Evolutionary conservation across 2,329 filamentous ascomycete species (phyloP).

Genomic region (Penicillium griseofulvum): DNA sequence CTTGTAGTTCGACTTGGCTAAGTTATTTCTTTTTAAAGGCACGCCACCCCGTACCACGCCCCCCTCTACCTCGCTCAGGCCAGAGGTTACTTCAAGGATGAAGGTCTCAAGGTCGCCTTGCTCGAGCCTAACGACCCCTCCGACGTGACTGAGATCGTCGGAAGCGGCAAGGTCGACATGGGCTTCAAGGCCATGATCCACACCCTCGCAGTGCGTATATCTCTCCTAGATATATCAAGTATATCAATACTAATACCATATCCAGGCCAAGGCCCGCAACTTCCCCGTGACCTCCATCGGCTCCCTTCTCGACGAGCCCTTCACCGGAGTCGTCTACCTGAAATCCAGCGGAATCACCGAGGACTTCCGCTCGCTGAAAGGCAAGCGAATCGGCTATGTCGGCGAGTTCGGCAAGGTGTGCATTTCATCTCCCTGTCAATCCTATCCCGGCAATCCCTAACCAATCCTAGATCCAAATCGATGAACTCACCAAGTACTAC

Average conservation of each 20-base stretch:
- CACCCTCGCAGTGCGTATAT: constrained; percentile 62
- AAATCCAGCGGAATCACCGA: constrained; percentile 70
- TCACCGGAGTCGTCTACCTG: constrained; percentile 75
- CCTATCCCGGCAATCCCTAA: not conserved
- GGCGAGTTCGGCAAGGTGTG: constrained; percentile 68
- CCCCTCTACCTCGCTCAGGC: constrained; percentile 74
- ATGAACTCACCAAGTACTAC: constrained; percentile 75
- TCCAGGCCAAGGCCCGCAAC: constrained; percentile 68
- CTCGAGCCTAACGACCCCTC: constrained; percentile 77
- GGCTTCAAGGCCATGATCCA: constrained; percentile 86
- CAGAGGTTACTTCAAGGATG: constrained; percentile 70
- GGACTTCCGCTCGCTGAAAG: constrained; percentile 72
- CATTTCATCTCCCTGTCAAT: not conserved
- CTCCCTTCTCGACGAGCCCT: constrained; percentile 74
- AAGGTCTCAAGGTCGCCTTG: constrained; percentile 73
- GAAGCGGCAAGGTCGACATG: constrained; percentile 71
- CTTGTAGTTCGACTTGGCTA: constrained; percentile 22
- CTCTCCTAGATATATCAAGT: not conserved
- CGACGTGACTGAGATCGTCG: constrained; percentile 79
- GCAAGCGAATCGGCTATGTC: constrained; percentile 75
- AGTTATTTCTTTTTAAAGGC: constrained; percentile 52
- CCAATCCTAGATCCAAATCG: constrained; percentile 66
- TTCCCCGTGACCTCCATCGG: constrained; percentile 72
- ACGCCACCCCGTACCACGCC: constrained; percentile 77
- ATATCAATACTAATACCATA: constrained; percentile 4